Percentiles rank a stretch among this genome's conserved stretches.
phyloP scores from a whole-genome alignment of 805 yeast genomes.

The Yamadazyma insecticola region DNA sequence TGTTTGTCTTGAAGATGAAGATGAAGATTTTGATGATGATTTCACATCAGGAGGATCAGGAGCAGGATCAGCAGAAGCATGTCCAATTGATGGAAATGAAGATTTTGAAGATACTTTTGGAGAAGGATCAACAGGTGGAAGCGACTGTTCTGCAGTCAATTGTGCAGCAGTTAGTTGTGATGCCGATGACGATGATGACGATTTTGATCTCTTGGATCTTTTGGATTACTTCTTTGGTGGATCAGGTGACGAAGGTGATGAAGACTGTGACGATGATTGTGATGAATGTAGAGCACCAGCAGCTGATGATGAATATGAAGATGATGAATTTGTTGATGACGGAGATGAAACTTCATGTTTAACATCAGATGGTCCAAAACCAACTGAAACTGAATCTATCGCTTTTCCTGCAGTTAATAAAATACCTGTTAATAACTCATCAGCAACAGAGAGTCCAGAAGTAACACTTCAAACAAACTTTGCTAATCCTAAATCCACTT shows the following conservation, averaged over 20 bases:
- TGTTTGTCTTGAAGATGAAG: neutral
- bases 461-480: slow-evolving; percentile 7
- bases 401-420: neutral
- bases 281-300: slow-evolving; percentile 10
- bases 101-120: slow-evolving; percentile 12
- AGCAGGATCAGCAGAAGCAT: slow-evolving; percentile 1
- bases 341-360: slow-evolving; percentile 9
- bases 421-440: slow-evolving; percentile 3
- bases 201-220: slow-evolving; percentile 11
- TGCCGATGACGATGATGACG: slow-evolving; percentile 12
- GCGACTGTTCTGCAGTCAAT: slow-evolving; percentile 7
- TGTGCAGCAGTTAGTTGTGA: slow-evolving; percentile 12
- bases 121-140: slow-evolving; percentile 9
- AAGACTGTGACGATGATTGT: slow-evolving; percentile 15
- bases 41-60: too few species aligned
- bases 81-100: slow-evolving; percentile 10
- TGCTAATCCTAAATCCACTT: slow-evolving; percentile 1
- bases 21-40: slow-evolving; percentile 5
- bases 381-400: neutral
- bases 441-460: slow-evolving; percentile 7
- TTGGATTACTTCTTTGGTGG: slow-evolving; percentile 11
- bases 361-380: slow-evolving; percentile 2
- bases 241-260: slow-evolving; percentile 9
- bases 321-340: slow-evolving; percentile 11
- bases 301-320: slow-evolving; percentile 5